Base-by-base conservation (phyloP, 257 asterid genomes). In the Henckelia pumila region DNA sequence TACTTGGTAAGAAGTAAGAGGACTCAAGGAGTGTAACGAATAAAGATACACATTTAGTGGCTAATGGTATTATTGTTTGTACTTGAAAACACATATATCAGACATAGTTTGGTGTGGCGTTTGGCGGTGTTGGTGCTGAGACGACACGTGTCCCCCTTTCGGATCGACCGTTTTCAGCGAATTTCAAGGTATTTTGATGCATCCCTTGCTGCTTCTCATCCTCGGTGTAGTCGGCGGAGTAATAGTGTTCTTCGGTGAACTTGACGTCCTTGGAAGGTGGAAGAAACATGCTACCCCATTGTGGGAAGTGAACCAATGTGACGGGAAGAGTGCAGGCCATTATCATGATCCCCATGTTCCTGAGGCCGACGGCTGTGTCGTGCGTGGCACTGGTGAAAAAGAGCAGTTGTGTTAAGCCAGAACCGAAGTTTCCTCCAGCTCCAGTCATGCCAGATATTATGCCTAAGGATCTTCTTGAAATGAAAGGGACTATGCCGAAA, bases 401-500 rank as follows among this genome's bases (percentile, higher is more conserved):
- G 0, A 82, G 56, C 1, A 82, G 67, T 55, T 82, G 86, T 0
- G 84, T 78, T 13, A 82, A 24, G 1, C 86, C 84, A 0, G 78
- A 74, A 0, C 86, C 86, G 30, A 82, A 82, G 76, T 82, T 82
- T 2, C 86, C 86, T 6, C 86, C 86, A 1, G 82, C 84, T 0
- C 86, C 86, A 0, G 84, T 72, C 73, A 82, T 16, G 19, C 86
- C 86, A 0, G 86, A 82, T n/a, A 82, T 76, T 2, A 82, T n/a
- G 13, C 86, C 86, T 0, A 82, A n/a, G 1, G 84, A 78, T 23
- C 86, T 40, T 2, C 86, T 44, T 0, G 86, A 82, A 6, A 82
- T 20, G 57, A 78, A 82, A 0, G 86, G 86, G 67, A 81, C 74
- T 26, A 81, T 37, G 0, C 85, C 85, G 24, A 69, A 80, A 0